phyloP scores from a whole-genome alignment of 2,329 filamentous ascomycete species.

The Hymenoscyphus scutula region DNA sequence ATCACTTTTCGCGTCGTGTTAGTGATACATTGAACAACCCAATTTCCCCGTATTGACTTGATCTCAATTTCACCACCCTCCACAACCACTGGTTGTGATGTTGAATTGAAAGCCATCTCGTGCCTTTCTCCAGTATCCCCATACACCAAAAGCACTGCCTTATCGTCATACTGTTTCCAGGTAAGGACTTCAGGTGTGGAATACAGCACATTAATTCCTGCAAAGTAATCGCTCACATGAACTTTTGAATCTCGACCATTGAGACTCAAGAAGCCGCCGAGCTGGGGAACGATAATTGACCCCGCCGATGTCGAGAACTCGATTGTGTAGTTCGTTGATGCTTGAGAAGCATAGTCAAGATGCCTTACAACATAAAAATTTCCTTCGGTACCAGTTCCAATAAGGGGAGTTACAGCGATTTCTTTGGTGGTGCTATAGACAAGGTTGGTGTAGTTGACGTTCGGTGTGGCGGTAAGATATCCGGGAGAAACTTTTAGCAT shows the following conservation, averaged over 20 bases:
- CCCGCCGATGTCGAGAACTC: constrained; percentile 56
- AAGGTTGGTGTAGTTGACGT: constrained; percentile 43
- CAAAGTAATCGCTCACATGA: constrained; percentile 62
- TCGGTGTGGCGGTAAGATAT: constrained; percentile 60
- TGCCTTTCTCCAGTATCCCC: constrained; percentile 58
- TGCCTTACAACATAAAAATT: constrained; percentile 66
- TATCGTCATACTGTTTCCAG: constrained; percentile 58
- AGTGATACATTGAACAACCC: constrained; percentile 53
- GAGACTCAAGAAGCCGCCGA: constrained; percentile 52
- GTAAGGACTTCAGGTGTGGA: constrained; percentile 67
- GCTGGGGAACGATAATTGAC: constrained; percentile 54
- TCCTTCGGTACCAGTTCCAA: constrained; percentile 46
- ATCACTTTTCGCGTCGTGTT: constrained; percentile 51
- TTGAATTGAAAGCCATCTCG: constrained; percentile 45
- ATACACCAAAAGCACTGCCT: constrained; percentile 60
- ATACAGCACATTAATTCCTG: constrained; percentile 55
- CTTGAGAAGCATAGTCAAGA: constrained; percentile 56
- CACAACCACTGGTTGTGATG: constrained; percentile 14
- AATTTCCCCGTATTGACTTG: constrained; percentile 42
- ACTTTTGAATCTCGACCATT: constrained; percentile 63
- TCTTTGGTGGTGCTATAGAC: constrained; percentile 52
- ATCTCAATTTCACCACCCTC: constrained; percentile 34
- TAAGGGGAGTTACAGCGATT: constrained; percentile 62
- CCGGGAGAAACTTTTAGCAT: constrained; percentile 71
- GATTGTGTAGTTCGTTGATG: constrained; percentile 51